phyloP scores from a whole-genome alignment of 805 yeast genomes.

The Kazachstania martiniae region DNA sequence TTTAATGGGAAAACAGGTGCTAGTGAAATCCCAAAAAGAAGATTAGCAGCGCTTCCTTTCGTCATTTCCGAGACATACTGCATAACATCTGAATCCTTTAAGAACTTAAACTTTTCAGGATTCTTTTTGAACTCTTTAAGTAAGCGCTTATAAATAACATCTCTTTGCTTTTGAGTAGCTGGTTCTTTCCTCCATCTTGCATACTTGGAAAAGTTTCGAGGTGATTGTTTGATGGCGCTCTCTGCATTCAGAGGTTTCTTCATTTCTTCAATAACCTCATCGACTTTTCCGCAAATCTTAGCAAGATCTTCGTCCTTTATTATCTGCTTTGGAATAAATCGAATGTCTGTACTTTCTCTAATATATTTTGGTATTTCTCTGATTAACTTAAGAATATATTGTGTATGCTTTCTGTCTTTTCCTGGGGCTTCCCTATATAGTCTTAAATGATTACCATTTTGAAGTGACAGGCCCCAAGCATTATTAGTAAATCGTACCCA shows the following conservation, averaged over 20 bases:
- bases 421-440: constrained; percentile 16
- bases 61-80: constrained; percentile 5
- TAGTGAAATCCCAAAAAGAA: constrained; percentile 19
- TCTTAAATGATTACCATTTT: constrained; percentile 12
- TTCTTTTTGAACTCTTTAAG: constrained; percentile 5
- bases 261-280: constrained; percentile 13
- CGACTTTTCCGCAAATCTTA: constrained; percentile 14
- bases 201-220: constrained; percentile 13
- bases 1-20: constrained; percentile 23
- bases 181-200: constrained; percentile 26
- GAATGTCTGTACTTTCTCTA: constrained; percentile 7
- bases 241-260: not conserved
- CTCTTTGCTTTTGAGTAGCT: constrained; percentile 23
- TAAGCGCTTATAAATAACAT: not conserved
- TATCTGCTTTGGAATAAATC: constrained; percentile 8
- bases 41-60: constrained; percentile 22
- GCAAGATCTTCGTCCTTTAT: constrained; percentile 6
- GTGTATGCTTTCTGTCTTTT: constrained; percentile 5
- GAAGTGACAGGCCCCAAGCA: constrained; percentile 26
- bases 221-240: not conserved
- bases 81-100: constrained; percentile 2
- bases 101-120: constrained; percentile 1
- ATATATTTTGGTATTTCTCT: constrained; percentile 13
- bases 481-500: constrained; percentile 27
- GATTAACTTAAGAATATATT: constrained; percentile 11